Conservation (phyloP, 164 flowering plant species). For the Litsea cubeba region DNA sequence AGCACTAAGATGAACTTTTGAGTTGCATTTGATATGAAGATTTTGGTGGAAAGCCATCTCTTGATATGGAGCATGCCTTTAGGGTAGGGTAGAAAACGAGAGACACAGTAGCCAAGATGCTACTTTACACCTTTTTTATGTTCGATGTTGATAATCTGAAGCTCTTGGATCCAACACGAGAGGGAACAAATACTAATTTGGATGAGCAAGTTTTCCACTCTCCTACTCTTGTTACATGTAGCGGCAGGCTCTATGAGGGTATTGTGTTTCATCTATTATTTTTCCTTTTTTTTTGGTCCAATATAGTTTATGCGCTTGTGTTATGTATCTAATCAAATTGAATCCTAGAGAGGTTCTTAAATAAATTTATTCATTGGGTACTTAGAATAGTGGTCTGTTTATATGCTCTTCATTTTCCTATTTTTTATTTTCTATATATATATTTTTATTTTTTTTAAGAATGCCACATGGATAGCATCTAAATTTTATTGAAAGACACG, state of each 20-base stretch:
- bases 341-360: not conserved
- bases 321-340: not conserved
- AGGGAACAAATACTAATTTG: not conserved
- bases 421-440: too few species aligned
- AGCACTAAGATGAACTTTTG: not conserved
- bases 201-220: not conserved
- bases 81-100: not conserved
- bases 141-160: not conserved
- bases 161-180: not conserved
- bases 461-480: too few species aligned
- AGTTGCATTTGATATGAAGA: not conserved
- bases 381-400: too few species aligned
- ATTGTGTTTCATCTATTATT: not conserved
- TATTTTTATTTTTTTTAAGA: too few species aligned
- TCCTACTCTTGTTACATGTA: not conserved
- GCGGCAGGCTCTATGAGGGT: not conserved
- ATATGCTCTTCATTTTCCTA: too few species aligned
- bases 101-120: not conserved
- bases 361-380: too few species aligned
- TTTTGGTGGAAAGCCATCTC: not conserved
- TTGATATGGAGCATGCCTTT: not conserved
- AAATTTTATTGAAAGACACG: too few species aligned
- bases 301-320: too few species aligned
- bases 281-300: too few species aligned
- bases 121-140: not conserved